Percentiles rank a stretch among this genome's conserved stretches.
Conservation (phyloP, 2,329 filamentous ascomycete genomes). For the Exophiala dermatitidis region DNA sequence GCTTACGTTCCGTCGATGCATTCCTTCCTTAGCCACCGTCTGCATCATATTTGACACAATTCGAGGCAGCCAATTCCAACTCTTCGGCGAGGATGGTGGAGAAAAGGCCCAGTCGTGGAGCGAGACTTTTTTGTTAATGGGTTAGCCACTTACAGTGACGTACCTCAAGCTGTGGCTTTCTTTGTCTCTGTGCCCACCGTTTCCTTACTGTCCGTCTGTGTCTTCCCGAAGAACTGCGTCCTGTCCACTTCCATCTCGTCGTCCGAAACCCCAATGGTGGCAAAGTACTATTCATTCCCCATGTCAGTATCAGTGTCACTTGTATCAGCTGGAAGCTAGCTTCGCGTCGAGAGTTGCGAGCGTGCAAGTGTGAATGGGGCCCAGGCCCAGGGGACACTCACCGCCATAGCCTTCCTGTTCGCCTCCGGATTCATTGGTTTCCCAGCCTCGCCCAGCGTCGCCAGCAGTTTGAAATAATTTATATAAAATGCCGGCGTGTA, state of each 20-base stretch:
- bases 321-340: no score
- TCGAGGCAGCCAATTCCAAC: no score
- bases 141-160: not conserved
- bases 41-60: no score
- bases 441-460: conserved; percentile 39
- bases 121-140: no score
- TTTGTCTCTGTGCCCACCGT: not conserved
- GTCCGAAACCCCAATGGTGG: conserved; percentile 26
- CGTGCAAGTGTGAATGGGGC: no score
- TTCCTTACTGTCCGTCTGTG: conserved; percentile 7
- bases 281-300: conserved; percentile 18
- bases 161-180: not conserved
- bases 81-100: no score
- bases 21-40: no score
- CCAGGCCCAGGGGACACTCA: conserved; percentile 7
- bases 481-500: conserved; percentile 52
- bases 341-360: no score
- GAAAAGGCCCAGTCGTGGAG: no score
- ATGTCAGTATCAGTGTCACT: no score
- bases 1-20: no score
- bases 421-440: conserved; percentile 29
- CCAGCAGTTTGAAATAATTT: conserved; percentile 50
- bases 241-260: conserved; percentile 26
- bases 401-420: conserved; percentile 25
- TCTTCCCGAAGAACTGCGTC: conserved; percentile 16